These are phyloP conservation scores for Emmonsia crescens DNA, from an alignment of 2,329 filamentous ascomycete species.

Conservation along the genomic window DNA sequence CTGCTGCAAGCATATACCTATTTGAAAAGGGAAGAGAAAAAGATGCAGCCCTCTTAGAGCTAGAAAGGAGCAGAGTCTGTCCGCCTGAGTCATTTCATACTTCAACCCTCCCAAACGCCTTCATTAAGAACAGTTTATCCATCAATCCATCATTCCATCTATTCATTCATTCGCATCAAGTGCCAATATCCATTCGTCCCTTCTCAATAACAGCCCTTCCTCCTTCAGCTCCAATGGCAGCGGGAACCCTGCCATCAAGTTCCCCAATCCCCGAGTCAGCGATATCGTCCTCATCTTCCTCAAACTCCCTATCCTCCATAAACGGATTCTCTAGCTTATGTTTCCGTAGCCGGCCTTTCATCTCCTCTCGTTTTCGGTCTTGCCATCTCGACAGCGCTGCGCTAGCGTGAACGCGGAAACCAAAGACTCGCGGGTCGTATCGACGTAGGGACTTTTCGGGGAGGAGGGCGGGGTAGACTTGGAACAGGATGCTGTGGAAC, in stretches of 20 bases:
- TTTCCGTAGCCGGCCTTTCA: constrained; percentile 66
- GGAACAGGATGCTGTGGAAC: constrained; percentile 98
- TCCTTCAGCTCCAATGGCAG: constrained; percentile 1
- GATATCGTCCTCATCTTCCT: constrained; percentile 11
- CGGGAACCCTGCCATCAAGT: constrained; percentile 5
- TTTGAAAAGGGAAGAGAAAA: neutral
- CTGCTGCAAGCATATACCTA: neutral
- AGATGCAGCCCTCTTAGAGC: neutral
- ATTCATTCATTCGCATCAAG: neutral
- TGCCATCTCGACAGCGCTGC: constrained; percentile 90
- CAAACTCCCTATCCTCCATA: constrained; percentile 51
- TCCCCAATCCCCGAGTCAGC: constrained; percentile 8
- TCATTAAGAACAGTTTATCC: neutral
- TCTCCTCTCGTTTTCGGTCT: constrained; percentile 64
- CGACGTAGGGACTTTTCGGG: constrained; percentile 75
- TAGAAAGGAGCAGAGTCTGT: neutral
- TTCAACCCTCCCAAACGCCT: neutral
- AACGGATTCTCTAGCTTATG: constrained; percentile 65
- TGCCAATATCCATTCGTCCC: constrained; percentile 4
- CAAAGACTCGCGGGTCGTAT: constrained; percentile 84
- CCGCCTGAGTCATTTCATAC: neutral
- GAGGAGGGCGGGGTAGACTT: constrained; percentile 86
- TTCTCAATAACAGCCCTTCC: neutral
- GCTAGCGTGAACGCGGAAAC: constrained; percentile 87
- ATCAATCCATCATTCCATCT: neutral